Evolutionary conservation across 2,329 filamentous ascomycete genomes (phyloP), one percentile per base, ranked within the genome.

Genomic region (Atkinsonella hypoxylon): DNA sequence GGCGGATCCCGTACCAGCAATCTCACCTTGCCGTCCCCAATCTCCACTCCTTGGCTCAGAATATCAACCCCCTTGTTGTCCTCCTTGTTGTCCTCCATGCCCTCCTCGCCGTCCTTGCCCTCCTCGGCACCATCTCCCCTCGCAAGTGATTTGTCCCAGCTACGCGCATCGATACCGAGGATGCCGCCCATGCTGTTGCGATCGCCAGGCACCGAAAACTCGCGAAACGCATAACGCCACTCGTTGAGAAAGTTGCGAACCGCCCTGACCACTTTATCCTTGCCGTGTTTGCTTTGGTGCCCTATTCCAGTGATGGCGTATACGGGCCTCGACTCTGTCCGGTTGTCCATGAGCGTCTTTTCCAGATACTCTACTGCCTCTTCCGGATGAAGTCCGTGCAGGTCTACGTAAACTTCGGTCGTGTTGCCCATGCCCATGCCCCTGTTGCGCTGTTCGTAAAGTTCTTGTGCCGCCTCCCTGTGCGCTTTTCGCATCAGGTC

Each of bases 301-400:
- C 91, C 93, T 1, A 91, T 97, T 43, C 93, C 93, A 1, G 90
- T 96, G 64, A 98, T 97, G 57, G 90, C 90, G 64, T 97, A 98
- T 41, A 98, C 79, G 2, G 91, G 87, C 20, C 82, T 78, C 36
- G 76, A 77, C 58, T 86, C 82, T 57, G 81, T 76, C 57, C 76
- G 78, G 62, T 96, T 93, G 62, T 94, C 88, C 54, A 90, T 74
- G 20, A 98, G 81, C 39, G 94, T 86, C 56, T 85, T 84, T 66
- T 93, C 89, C 4, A 98, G 78, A 61, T 97, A 97, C 57, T 93
- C 87, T 40, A 97, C 89, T 4, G 91, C 93, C 72, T 98, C 93
- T 62, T 97, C 91, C 0, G 93, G 89, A 62, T 97, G 93, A n/a
- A 98, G 79, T n/a, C 93, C 93, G 66, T 98, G 93, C 32, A 98